Conservation (phyloP, 2,329 filamentous ascomycete genomes). For the Colletotrichum chrysophilum region DNA sequence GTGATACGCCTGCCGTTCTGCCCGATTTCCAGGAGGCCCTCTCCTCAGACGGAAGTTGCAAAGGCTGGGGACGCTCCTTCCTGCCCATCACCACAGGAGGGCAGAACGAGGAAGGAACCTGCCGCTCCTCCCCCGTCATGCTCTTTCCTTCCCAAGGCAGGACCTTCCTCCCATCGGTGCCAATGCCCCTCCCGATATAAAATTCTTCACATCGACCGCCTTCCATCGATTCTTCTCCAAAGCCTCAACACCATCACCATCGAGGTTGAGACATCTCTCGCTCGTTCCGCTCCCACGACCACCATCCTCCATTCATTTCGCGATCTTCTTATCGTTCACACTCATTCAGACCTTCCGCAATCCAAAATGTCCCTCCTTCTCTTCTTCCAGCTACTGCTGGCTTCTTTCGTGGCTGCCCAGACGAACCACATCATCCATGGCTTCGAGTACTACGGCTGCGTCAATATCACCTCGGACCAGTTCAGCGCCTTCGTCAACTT, state of each 20-base stretch:
- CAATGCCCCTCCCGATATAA: not conserved
- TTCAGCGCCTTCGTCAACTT: constrained; percentile 10
- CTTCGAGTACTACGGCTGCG: constrained; percentile 20
- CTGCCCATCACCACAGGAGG: not conserved
- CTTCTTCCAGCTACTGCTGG: not conserved
- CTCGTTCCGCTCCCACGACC: not conserved
- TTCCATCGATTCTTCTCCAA: not conserved
- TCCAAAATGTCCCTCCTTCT: not conserved
- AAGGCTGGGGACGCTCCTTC: not conserved
- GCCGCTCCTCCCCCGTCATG: not conserved
- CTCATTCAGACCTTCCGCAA: not conserved
- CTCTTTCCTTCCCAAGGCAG: not conserved
- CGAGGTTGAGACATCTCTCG: not conserved
- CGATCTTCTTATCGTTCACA: not conserved
- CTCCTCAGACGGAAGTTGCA: not conserved
- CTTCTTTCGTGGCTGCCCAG: not conserved
- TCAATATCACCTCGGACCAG: not conserved
- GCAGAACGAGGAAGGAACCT: not conserved
- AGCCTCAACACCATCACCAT: not conserved
- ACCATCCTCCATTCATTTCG: not conserved
- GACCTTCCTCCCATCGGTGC: not conserved
- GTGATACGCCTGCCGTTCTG: accelerated
- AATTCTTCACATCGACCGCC: not conserved
- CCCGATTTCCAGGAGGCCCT: accelerated
- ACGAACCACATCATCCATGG: not conserved